Conservation (phyloP, 2,329 filamentous ascomycete genomes). For the Aspergillus puulaauensis region DNA sequence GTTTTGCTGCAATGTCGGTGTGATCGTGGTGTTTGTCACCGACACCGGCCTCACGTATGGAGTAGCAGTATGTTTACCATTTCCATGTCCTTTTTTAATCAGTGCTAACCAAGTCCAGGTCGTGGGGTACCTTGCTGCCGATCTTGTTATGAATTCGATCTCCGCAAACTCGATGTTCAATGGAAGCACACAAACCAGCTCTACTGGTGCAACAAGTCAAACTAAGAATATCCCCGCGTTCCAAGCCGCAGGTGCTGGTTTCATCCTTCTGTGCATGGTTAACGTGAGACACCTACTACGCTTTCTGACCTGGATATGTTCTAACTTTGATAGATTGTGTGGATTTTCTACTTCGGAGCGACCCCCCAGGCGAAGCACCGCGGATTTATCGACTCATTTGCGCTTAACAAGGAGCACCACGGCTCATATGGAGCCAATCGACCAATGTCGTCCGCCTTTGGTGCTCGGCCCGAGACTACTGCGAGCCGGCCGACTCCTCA, state of each 20-base stretch:
- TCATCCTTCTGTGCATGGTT: conserved; percentile 91
- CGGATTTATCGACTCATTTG: conserved; percentile 92
- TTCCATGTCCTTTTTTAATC: neutral
- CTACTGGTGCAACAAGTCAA: neutral
- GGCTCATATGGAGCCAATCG: conserved; percentile 63
- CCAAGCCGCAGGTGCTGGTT: conserved; percentile 86
- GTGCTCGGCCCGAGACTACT: conserved; percentile 77
- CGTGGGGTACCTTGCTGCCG: conserved; percentile 80
- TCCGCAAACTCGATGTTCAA: conserved; percentile 86
- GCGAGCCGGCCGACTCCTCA: conserved; percentile 65
- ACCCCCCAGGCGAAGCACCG: conserved; percentile 82
- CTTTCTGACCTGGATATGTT: neutral
- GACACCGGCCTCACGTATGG: conserved; percentile 86
- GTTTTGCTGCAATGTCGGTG: conserved; percentile 75
- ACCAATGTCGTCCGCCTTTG: conserved; percentile 72
- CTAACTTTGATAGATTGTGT: conserved; percentile 71
- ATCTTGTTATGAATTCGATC: conserved; percentile 80
- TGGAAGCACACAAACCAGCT: conserved; percentile 36
- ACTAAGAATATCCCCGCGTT: conserved; percentile 57
- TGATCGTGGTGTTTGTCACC: conserved; percentile 79
- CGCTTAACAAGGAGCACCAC: conserved; percentile 76
- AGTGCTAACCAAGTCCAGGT: conserved; percentile 52
- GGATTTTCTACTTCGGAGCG: conserved; percentile 99
- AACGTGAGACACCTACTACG: conserved; percentile 60
- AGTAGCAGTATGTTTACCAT: conserved; percentile 64